Conservation (phyloP, 169 alveolate species). For the Plasmodium malariae region DNA sequence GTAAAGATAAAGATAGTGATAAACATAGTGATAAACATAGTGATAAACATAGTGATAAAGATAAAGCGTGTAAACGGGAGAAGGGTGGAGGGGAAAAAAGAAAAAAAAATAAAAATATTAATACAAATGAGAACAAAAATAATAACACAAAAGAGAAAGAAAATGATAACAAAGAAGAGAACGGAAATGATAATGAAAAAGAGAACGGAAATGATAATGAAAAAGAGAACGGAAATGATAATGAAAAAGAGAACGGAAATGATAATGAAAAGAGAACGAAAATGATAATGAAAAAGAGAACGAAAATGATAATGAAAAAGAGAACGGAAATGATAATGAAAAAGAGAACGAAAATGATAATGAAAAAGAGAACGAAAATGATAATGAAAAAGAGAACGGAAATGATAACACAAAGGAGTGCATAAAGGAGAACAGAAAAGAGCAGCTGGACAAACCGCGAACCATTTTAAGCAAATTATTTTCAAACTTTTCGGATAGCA, state of each 20-base stretch:
- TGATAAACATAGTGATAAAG: too few relatives aligned
- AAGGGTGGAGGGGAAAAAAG: neutral
- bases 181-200: too few relatives aligned
- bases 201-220: too few relatives aligned
- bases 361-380: constrained; percentile 4
- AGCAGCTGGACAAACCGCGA: neutral
- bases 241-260: too few relatives aligned
- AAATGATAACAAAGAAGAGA: too few relatives aligned
- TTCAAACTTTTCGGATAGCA: constrained; percentile 2
- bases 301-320: neutral
- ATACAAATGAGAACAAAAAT: too few relatives aligned
- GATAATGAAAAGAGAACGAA: neutral
- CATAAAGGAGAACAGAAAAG: neutral
- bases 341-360: neutral
- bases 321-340: neutral
- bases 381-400: neutral
- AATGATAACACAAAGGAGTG: neutral
- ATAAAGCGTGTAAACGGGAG: neutral
- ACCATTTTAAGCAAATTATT: constrained; percentile 3
- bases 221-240: too few relatives aligned
- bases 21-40: too few relatives aligned
- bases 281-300: too few relatives aligned
- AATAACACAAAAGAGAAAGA: too few relatives aligned
- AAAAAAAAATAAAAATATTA: too few relatives aligned
- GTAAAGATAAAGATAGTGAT: too few relatives aligned